A percentile compares a stretch with the other conserved stretches of the same genome.
These are phyloP conservation scores for Pezicula carpinea DNA, from an alignment of 2,329 filamentous ascomycete species.

Conservation along the genomic window DNA sequence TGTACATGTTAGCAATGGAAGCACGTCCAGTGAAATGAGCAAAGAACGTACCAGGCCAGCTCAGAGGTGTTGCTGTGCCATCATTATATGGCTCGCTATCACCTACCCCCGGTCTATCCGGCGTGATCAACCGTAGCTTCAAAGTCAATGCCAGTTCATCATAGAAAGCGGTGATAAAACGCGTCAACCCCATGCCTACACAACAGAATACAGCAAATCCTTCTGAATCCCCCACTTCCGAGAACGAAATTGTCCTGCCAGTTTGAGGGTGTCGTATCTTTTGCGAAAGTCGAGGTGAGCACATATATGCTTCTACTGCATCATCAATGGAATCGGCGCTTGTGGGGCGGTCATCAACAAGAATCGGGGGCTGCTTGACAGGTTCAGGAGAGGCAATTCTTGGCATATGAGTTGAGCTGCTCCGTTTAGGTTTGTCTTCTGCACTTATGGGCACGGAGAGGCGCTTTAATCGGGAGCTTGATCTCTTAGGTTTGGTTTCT, in stretches of 20 bases:
- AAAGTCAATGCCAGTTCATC: slow-evolving; percentile 89
- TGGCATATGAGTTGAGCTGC: slow-evolving; percentile 31
- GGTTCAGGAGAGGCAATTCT: slow-evolving; percentile 23
- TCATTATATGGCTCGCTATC: slow-evolving; percentile 84
- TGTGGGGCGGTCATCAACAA: slow-evolving; percentile 64
- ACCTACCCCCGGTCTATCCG: slow-evolving; percentile 89
- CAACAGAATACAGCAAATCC: slow-evolving; percentile 94
- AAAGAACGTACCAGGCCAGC: slow-evolving; percentile 75
- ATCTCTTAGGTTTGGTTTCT: slow-evolving; percentile 42
- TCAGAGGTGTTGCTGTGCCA: slow-evolving; percentile 77
- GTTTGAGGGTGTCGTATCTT: slow-evolving; percentile 83
- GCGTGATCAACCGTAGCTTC: slow-evolving; percentile 85
- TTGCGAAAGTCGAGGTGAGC: slow-evolving; percentile 78
- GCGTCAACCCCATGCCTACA: slow-evolving; percentile 93
- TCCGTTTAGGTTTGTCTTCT: slow-evolving; percentile 32
- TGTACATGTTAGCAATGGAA: slow-evolving; percentile 28
- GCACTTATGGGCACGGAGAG: slow-evolving; percentile 44
- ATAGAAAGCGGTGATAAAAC: slow-evolving; percentile 95
- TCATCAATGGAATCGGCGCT: slow-evolving; percentile 86
- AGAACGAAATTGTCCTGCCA: slow-evolving; percentile 87
- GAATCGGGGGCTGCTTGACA: slow-evolving; percentile 18
- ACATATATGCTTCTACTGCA: slow-evolving; percentile 80
- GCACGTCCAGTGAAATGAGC: neutral
- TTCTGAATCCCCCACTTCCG: slow-evolving; percentile 88
- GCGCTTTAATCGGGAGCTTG: slow-evolving; percentile 54